phyloP scores from a whole-genome alignment of 2,329 filamentous ascomycete genomes.

The Fusarium penzigii region DNA sequence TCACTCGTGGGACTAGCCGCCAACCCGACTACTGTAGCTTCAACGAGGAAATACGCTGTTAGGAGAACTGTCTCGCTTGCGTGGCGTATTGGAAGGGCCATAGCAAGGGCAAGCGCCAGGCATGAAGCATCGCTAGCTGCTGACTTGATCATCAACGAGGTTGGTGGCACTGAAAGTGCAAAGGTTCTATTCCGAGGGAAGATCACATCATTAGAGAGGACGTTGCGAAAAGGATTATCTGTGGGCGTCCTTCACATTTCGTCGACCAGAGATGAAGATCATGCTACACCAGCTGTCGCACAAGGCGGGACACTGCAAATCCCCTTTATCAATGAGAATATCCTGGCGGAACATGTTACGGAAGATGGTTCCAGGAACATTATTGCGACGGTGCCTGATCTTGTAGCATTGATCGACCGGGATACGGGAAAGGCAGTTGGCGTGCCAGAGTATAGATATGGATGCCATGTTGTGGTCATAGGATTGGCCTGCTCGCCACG shows the following conservation, averaged over 20 bases:
- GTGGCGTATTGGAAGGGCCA: slow-evolving; percentile 1
- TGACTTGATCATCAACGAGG: background rate
- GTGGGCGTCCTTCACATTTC: slow-evolving; percentile 3
- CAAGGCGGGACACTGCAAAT: background rate
- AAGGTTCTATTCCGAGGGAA: slow-evolving; percentile 5
- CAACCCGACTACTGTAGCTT: background rate
- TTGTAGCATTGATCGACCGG: slow-evolving; percentile 8
- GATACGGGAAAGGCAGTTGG: slow-evolving; percentile 12
- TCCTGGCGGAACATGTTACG: background rate
- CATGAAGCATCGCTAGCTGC: background rate
- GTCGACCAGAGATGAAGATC: background rate
- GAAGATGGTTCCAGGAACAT: background rate
- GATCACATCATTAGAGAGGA: slow-evolving; percentile 1
- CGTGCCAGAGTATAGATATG: slow-evolving; percentile 14
- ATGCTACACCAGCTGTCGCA: too few relatives aligned
- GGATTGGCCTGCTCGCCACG: slow-evolving; percentile 8
- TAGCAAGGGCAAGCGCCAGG: background rate
- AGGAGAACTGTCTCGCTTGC: slow-evolving; percentile 1
- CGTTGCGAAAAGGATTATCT: slow-evolving; percentile 1
- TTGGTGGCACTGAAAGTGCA: background rate
- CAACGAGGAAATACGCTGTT: background rate
- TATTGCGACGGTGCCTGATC: slow-evolving; percentile 13
- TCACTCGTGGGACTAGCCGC: slow-evolving; percentile 2
- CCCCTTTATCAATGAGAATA: slow-evolving; percentile 7
- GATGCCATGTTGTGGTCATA: slow-evolving; percentile 6